A percentile compares a stretch with the other conserved stretches of the same genome.
These are phyloP conservation scores for Lactuca sativa DNA, from an alignment of 129 eudicot genomes.

Conservation along the genomic window DNA sequence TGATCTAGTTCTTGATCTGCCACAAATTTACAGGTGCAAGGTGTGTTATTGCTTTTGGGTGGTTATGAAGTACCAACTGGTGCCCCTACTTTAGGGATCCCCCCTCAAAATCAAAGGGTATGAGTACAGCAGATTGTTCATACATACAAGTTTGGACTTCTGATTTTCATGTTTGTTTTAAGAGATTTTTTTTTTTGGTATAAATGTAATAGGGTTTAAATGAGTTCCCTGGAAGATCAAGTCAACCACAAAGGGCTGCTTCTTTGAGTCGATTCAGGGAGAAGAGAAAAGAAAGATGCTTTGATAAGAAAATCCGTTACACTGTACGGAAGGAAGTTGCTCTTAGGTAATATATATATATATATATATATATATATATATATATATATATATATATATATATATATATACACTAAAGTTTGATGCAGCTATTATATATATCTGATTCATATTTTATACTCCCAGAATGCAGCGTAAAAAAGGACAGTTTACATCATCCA, in stretches of 20 bases:
- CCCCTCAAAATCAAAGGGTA: conserved; percentile 82
- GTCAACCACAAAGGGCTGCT: conserved; percentile 90
- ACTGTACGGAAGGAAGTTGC: conserved; percentile 95
- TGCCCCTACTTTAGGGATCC: conserved; percentile 57
- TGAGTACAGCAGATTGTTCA: conserved; percentile 3
- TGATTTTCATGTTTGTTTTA: conserved; percentile 4
- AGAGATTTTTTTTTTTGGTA: conserved; percentile 1
- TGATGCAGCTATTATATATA: neutral
- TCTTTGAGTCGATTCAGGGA: conserved; percentile 91
- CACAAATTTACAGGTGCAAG: conserved; percentile 70
- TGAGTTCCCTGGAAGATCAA: conserved; percentile 69
- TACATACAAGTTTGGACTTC: conserved; percentile 8
- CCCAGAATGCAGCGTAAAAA: conserved; percentile 90
- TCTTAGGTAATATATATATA: conserved; percentile 48
- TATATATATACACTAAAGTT: no score
- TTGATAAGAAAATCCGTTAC: conserved; percentile 94
- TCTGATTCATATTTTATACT: conserved; percentile 20
- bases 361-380: no score
- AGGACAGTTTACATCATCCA: conserved; percentile 91
- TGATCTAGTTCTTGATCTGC: conserved; percentile 11
- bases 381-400: no score
- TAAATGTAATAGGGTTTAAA: conserved; percentile 42
- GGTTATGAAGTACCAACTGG: conserved; percentile 90
- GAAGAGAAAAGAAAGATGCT: conserved; percentile 91
- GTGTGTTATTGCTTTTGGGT: conserved; percentile 88